Evolutionary conservation across 805 yeast species (phyloP), one percentile per base, ranked within the genome.

Genomic region (Metschnikowia kofuensis): DNA sequence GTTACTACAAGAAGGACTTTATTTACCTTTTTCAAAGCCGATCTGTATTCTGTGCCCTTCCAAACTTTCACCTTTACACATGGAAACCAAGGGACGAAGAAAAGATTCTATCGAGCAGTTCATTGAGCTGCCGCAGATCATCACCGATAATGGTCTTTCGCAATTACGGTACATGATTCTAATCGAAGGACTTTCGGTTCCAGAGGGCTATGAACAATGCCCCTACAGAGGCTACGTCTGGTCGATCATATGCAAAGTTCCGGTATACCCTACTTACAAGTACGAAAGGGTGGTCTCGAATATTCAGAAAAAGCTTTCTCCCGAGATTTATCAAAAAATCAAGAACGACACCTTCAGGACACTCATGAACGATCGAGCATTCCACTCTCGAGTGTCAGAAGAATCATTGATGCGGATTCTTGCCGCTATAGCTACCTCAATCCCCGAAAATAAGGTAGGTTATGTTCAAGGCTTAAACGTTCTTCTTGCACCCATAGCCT

Each of bases 401-500:
- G 81, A 78, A 2, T 68, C 87, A 0, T 66, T 90, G 38, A 76
- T 85, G 9, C 67, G 97, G 40, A 69, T 89, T 2, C 72, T 90
- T 27, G 85, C 87, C 31, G 83, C 87, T n/a, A 78, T 82, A 60
- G 95, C 95, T 2, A 67, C 81, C 64, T 66, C 77, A 15, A 50
- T 62, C 10, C 49, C 61, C 40, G 56, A 58, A n/a, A 59, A 58
- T 44, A 61, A 60, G 37, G 69, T 64, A 6, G 77, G 77, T 0
- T 89, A 89, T 61, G 96, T 90, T n/a, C 97, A 90, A 63, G 97
- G 97, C 2, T 82, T 91, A 85, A 90, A 90, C 62, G 89, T 90
- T 0, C 65, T 90, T 21, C 77, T 86, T 26, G 97, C 96, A 0
- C 96, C 97, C 1, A 79, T 90, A 47, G 77, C 89, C 14, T 90